Conservation (phyloP, 2,329 filamentous ascomycete species). For the Pyricularia sp. region DNA sequence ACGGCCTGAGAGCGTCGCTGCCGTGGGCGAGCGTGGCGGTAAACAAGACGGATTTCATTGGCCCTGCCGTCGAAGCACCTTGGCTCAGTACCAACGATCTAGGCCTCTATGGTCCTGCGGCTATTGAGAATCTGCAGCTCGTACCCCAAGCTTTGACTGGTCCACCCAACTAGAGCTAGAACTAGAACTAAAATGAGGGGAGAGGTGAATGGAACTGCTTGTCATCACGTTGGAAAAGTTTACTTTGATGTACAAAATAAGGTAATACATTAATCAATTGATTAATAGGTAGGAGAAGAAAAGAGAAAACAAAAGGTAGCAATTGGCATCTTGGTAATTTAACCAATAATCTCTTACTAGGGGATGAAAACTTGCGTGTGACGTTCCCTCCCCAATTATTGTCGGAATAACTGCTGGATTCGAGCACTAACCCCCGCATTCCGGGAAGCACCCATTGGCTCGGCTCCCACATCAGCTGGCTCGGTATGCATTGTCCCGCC, state of each 20-base stretch:
- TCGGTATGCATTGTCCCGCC: background rate
- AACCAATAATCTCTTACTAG: background rate
- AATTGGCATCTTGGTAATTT: background rate
- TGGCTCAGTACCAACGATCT: constrained; percentile 50
- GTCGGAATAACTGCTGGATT: too few species aligned
- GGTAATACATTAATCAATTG: too few species aligned
- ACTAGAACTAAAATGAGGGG: too few species aligned
- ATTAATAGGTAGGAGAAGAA: too few species aligned
- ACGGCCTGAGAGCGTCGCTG: constrained; percentile 29
- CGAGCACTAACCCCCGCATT: background rate
- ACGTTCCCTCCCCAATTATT: too few species aligned
- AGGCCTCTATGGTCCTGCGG: constrained; percentile 47
- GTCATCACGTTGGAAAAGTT: too few species aligned
- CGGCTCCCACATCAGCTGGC: background rate
- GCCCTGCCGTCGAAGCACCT: constrained; percentile 41
- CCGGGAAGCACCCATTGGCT: background rate
- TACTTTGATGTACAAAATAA: too few species aligned
- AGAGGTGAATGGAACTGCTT: too few species aligned
- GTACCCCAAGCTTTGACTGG: constrained; percentile 6
- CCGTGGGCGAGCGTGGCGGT: constrained; percentile 29
- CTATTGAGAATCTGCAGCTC: constrained; percentile 43
- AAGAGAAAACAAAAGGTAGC: too few species aligned
- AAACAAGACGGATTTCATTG: constrained; percentile 31
- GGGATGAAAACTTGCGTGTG: too few species aligned
- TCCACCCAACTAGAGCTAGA: background rate